Percentiles rank a stretch among this genome's conserved stretches.
Conservation (phyloP, 139 green algal species). For the Haematococcus sp. region DNA sequence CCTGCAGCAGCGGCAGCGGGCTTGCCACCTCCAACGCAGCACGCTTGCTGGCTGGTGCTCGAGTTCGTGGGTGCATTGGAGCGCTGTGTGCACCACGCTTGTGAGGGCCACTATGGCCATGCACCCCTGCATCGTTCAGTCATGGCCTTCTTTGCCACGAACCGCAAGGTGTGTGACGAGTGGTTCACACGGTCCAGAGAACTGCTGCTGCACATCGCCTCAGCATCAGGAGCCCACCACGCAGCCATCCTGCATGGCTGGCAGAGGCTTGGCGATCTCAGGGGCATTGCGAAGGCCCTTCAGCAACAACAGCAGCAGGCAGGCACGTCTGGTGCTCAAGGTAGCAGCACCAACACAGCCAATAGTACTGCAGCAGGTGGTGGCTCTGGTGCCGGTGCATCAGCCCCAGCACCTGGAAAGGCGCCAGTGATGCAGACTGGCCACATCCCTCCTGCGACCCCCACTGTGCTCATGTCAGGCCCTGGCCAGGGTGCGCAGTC, state of each 20-base stretch:
- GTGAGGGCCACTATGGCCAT: slow-evolving; percentile 1
- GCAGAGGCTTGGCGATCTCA: slow-evolving; percentile 17
- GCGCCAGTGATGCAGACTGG: no score
- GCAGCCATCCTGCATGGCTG: slow-evolving; percentile 25
- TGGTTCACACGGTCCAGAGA: slow-evolving; percentile 61
- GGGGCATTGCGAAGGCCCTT: slow-evolving; percentile 1
- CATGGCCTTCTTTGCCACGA: slow-evolving; percentile 52
- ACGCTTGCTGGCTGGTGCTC: slow-evolving; percentile 22
- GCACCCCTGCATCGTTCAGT: slow-evolving; percentile 12
- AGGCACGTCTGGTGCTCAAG: not conserved
- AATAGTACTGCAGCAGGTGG: no score
- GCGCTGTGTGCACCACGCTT: slow-evolving; percentile 15
- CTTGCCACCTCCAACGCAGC: not conserved
- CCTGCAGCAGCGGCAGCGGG: not conserved
- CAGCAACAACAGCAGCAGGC: not conserved
- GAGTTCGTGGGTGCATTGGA: slow-evolving; percentile 49
- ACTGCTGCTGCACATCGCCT: slow-evolving; percentile 34
- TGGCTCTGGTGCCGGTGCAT: no score
- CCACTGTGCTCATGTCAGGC: no score
- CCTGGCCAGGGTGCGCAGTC: no score
- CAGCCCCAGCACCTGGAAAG: no score
- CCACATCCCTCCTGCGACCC: no score
- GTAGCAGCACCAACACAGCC: no score
- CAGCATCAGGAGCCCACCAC: slow-evolving; percentile 30
- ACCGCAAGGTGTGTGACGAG: slow-evolving; percentile 67